A percentile compares a stretch with the other conserved stretches of the same genome.
phyloP scores from a whole-genome alignment of 2,329 filamentous ascomycete genomes.

The Biscogniauxia sp. region DNA sequence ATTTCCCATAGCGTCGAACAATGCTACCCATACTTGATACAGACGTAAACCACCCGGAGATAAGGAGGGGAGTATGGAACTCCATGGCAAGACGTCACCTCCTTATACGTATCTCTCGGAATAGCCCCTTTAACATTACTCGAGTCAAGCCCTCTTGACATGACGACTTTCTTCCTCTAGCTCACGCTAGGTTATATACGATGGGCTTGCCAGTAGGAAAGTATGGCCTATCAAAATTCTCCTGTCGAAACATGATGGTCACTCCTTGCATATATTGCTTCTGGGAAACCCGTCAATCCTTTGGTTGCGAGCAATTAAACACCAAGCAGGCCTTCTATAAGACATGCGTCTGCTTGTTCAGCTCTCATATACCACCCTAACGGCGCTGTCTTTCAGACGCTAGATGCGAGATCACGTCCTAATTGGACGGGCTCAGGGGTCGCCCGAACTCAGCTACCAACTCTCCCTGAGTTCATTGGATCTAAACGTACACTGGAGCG shows the following conservation, averaged over 20 bases:
- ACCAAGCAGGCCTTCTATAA: neutral
- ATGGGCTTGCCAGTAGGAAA: no score
- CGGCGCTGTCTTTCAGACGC: neutral
- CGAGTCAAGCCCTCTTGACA: no score
- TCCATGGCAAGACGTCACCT: no score
- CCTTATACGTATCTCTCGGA: no score
- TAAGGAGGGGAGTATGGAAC: no score
- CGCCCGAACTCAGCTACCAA: neutral
- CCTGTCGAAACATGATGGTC: neutral
- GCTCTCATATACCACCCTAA: neutral
- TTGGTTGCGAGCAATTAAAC: neutral
- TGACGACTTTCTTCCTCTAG: no score
- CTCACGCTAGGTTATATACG: no score
- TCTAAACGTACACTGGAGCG: neutral
- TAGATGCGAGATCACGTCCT: neutral
- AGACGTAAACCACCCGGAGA: no score
- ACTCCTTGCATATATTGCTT: neutral
- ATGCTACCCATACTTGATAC: no score
- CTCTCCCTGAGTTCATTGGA: neutral
- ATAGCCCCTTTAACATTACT: no score
- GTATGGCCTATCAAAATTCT: neutral
- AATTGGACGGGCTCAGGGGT: neutral
- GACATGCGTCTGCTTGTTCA: neutral
- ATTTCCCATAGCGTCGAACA: no score
- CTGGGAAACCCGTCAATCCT: neutral